Conservation (phyloP, 2,329 filamentous ascomycete species). For the Verticillium zaregamsianum region DNA sequence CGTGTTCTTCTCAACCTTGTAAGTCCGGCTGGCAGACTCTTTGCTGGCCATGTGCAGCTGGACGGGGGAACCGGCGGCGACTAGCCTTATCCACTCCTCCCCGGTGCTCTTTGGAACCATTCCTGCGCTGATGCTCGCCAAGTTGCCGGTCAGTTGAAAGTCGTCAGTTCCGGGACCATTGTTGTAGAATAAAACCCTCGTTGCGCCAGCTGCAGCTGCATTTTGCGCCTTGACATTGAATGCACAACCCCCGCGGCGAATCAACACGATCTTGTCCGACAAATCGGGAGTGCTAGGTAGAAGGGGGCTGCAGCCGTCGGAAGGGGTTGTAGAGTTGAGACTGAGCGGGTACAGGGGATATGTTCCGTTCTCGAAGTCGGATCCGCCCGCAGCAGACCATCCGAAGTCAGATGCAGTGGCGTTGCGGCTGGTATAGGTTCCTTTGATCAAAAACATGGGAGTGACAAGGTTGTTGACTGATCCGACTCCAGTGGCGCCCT, state of each 20-base stretch:
- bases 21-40: too few species aligned
- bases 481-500: slow-evolving; percentile 37
- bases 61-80: too few species aligned
- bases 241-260: slow-evolving; percentile 28
- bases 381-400: slow-evolving; percentile 30
- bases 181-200: slow-evolving; percentile 25
- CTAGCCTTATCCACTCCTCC: too few species aligned
- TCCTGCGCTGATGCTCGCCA: too few species aligned
- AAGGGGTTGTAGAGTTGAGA: slow-evolving; percentile 17
- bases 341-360: slow-evolving; percentile 25
- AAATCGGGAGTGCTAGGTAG: slow-evolving; percentile 16
- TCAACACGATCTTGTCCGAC: slow-evolving; percentile 17
- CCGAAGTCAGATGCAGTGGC: slow-evolving; percentile 15
- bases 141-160: too few species aligned
- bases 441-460: too few species aligned
- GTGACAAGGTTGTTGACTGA: slow-evolving; percentile 25
- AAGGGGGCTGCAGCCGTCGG: slow-evolving; percentile 21
- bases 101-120: too few species aligned
- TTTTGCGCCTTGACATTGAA: slow-evolving; percentile 21
- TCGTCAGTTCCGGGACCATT: too few species aligned
- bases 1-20: too few species aligned
- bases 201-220: slow-evolving; percentile 18
- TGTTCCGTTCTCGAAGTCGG: slow-evolving; percentile 26
- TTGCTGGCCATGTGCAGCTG: too few species aligned
- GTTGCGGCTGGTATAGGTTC: slow-evolving; percentile 18